These are phyloP conservation scores for Yarrowia alimentaria DNA, from an alignment of 805 yeast genomes.

Conservation along the genomic window DNA sequence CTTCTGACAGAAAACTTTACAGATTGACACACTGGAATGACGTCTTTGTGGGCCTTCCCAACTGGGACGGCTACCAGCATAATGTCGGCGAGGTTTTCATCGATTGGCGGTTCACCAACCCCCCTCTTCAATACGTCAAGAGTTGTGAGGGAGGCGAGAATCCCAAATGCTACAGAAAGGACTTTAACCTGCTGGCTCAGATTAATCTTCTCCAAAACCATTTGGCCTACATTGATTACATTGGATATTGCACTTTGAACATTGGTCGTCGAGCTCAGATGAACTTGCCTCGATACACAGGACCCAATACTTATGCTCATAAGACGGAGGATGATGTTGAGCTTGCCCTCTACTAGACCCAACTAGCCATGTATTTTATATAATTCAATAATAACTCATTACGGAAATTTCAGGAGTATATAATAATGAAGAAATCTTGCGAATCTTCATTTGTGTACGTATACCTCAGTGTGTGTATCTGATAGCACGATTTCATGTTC, in stretches of 20 bases:
- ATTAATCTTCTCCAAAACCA: conserved; percentile 3
- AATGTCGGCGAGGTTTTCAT: conserved; percentile 10
- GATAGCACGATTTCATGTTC: too few species aligned
- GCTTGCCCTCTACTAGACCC: neutral
- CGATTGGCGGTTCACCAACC: neutral
- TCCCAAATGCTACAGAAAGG: neutral
- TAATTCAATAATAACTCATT: too few species aligned
- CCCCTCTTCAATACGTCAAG: neutral
- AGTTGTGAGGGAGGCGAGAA: conserved; percentile 7
- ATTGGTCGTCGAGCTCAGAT: neutral
- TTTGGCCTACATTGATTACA: neutral
- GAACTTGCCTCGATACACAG: neutral
- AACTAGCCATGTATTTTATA: too few species aligned
- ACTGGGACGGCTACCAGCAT: conserved; percentile 15
- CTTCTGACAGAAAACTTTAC: conserved; percentile 10
- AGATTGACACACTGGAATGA: conserved; percentile 17
- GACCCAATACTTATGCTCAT: neutral
- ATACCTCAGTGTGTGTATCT: too few species aligned
- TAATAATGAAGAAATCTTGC: too few species aligned
- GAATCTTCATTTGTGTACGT: too few species aligned
- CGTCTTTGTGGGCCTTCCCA: conserved; percentile 3
- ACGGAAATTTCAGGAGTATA: too few species aligned
- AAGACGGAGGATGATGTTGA: neutral
- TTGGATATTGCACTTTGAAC: conserved; percentile 2
- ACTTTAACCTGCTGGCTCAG: neutral